Conservation (phyloP, 441 rosid species). For the Euphorbia corollata region DNA sequence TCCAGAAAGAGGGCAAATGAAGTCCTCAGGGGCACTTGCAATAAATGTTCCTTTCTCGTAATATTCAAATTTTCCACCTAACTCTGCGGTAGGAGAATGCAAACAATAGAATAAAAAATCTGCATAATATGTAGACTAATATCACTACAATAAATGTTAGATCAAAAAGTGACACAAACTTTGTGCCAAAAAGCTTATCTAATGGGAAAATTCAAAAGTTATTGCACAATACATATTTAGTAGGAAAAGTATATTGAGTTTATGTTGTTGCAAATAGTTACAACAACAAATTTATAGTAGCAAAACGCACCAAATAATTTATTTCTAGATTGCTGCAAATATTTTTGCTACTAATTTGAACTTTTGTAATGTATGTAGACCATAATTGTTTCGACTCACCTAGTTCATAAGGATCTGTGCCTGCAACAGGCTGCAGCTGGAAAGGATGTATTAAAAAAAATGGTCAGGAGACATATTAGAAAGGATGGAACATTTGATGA, state of each 20-base stretch:
- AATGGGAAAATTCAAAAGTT: too few relatives aligned
- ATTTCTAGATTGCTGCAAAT: too few relatives aligned
- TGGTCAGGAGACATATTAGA: slow-evolving; percentile 4
- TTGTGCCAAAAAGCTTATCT: too few relatives aligned
- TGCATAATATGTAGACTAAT: background rate
- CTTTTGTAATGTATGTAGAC: background rate
- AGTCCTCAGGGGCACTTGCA: slow-evolving; percentile 36
- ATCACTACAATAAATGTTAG: too few relatives aligned
- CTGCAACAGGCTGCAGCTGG: slow-evolving; percentile 25
- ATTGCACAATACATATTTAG: too few relatives aligned
- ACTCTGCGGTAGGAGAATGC: slow-evolving; percentile 29
- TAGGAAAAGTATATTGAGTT: too few relatives aligned
- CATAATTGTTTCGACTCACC: slow-evolving; percentile 30
- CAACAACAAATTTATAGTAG: too few relatives aligned
- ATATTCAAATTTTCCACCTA: slow-evolving; percentile 18
- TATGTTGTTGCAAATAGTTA: too few relatives aligned
- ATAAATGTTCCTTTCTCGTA: slow-evolving; percentile 25
- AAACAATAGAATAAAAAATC: slow-evolving; percentile 13
- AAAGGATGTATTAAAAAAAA: background rate
- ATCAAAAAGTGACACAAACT: too few relatives aligned
- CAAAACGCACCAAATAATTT: too few relatives aligned
- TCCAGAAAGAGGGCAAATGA: slow-evolving; percentile 48
- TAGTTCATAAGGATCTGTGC: slow-evolving; percentile 17
- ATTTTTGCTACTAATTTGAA: too few relatives aligned
- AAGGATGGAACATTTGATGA: background rate